These are phyloP conservation scores for Fraxinus baroniana DNA, from an alignment of 305 asterid species.

Conservation along the genomic window DNA sequence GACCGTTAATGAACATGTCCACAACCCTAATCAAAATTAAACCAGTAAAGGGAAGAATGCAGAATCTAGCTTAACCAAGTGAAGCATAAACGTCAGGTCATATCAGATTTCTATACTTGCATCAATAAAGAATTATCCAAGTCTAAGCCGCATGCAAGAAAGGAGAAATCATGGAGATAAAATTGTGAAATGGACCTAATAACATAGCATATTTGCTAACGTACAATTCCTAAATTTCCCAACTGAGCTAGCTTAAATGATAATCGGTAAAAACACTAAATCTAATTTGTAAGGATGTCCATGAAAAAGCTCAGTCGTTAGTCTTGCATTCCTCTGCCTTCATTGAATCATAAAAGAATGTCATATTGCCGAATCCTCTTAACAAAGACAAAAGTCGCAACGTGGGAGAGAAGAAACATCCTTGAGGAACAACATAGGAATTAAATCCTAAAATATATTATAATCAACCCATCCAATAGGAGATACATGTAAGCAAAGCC, in stretches of 20 bases:
- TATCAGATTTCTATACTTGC: neutral
- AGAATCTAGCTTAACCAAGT: neutral
- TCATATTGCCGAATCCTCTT: neutral
- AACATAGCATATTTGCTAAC: neutral
- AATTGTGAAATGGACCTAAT: neutral
- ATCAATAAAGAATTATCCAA: neutral
- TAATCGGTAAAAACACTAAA: neutral
- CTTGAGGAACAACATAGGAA: neutral
- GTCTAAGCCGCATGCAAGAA: neutral
- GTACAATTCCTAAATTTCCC: neutral
- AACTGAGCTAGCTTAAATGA: neutral
- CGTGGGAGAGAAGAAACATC: neutral
- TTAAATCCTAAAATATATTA: neutral
- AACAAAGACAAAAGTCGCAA: neutral
- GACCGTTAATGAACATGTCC: neutral
- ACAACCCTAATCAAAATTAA: neutral
- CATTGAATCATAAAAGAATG: conserved; percentile 1
- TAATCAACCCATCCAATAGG: neutral
- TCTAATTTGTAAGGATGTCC: neutral
- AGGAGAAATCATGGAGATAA: neutral
- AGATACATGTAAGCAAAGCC: neutral
- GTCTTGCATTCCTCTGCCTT: neutral
- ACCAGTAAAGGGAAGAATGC: conserved; percentile 13
- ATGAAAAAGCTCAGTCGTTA: neutral
- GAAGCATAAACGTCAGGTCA: neutral